Evolutionary conservation across 345 rosid species (phyloP).

Genomic region (Tarenaya hassleriana): DNA sequence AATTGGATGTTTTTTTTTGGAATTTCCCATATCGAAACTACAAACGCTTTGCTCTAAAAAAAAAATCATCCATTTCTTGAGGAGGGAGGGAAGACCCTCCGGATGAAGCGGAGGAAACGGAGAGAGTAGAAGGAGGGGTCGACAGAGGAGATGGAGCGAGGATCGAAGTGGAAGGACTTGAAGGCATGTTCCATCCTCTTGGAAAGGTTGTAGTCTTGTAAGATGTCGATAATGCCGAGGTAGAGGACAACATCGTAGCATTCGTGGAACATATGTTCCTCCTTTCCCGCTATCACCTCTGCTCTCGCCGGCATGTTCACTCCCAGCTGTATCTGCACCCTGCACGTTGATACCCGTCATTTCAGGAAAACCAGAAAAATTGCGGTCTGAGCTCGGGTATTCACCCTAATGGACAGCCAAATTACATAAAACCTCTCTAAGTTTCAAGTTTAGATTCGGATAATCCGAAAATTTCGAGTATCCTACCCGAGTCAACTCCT

Average conservation of each 20-base stretch:
- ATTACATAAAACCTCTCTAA: no score
- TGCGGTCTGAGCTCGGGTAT: no score
- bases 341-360: no score
- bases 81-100: constrained; percentile 57
- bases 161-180: constrained; percentile 87
- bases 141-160: constrained; percentile 75
- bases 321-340: constrained; percentile 91
- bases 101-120: constrained; percentile 21
- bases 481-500: no score
- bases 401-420: no score
- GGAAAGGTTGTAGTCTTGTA: constrained; percentile 84
- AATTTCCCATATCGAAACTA: no score
- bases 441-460: no score
- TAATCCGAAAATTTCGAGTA: no score
- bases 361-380: no score
- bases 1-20: no score
- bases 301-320: constrained; percentile 99
- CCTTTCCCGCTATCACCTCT: constrained; percentile 68
- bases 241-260: constrained; percentile 82
- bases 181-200: constrained; percentile 93
- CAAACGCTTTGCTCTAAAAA: no score
- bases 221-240: constrained; percentile 83
- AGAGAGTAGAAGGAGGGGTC: constrained; percentile 52
- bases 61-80: no score
- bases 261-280: constrained; percentile 53